A percentile compares a stretch with the other conserved stretches of the same genome.
Conservation (phyloP, 1,284 basidiomycete species). For the Marasmius oreades region DNA sequence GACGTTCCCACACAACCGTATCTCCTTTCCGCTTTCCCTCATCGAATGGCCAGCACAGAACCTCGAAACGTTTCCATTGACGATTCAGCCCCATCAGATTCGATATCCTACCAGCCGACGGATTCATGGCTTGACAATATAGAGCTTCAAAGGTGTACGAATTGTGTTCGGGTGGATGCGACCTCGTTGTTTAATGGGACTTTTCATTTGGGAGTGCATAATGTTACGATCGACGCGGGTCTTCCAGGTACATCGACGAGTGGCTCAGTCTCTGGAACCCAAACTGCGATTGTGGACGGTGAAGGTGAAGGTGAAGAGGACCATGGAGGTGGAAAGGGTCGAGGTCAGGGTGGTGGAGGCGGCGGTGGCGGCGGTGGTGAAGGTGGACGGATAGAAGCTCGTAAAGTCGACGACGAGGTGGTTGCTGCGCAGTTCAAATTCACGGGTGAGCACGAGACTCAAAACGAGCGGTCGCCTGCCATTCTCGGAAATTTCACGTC, state of each 20-base stretch:
- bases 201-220: slow-evolving; percentile 9
- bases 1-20: too few species aligned
- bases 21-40: too few species aligned
- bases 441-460: slow-evolving; percentile 35
- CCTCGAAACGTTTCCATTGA: neutral
- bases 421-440: slow-evolving; percentile 47
- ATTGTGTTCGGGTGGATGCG: slow-evolving; percentile 3
- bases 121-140: neutral
- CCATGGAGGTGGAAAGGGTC: neutral
- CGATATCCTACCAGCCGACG: neutral
- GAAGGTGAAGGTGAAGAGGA: neutral
- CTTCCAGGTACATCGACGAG: neutral
- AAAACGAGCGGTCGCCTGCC: neutral
- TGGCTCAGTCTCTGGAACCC: neutral
- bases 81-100: neutral
- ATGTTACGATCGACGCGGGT: neutral
- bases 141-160: neutral
- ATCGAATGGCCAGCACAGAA: too few species aligned
- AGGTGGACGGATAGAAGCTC: slow-evolving; percentile 31
- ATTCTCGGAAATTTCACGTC: neutral
- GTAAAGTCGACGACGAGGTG: slow-evolving; percentile 31
- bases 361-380: slow-evolving; percentile 3
- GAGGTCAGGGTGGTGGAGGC: neutral
- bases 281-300: neutral
- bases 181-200: slow-evolving; percentile 3